These are phyloP conservation scores for Oidiodendron maius DNA, from an alignment of 495 filamentous ascomycete species.

Conservation along the genomic window DNA sequence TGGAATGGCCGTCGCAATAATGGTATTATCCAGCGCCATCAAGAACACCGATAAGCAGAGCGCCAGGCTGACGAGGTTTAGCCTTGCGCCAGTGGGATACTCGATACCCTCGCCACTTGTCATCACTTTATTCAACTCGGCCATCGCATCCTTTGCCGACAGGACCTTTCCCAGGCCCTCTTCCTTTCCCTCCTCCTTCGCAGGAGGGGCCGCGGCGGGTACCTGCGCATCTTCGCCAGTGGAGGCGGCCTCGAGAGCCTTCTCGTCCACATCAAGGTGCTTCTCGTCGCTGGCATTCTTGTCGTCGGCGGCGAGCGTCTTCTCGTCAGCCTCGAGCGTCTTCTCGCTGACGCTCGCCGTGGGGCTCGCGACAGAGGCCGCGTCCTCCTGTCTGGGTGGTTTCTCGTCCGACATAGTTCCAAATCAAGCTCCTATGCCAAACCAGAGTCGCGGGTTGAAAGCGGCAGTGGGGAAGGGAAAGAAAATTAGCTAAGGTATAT, in stretches of 20 bases:
- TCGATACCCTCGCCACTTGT: constrained; percentile 26
- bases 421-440: too few species aligned
- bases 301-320: too few species aligned
- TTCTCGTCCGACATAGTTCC: too few species aligned
- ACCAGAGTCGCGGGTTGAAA: too few species aligned
- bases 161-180: background rate
- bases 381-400: too few species aligned
- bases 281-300: too few species aligned
- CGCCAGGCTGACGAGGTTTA: constrained; percentile 51
- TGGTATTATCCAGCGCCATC: constrained; percentile 14
- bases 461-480: too few species aligned
- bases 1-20: constrained; percentile 1
- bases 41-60: constrained; percentile 53
- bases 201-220: constrained; percentile 2
- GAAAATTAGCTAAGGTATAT: too few species aligned
- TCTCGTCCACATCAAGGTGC: constrained; percentile 8
- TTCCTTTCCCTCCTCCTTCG: background rate
- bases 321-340: too few species aligned
- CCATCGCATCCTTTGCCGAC: constrained; percentile 7
- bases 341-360: too few species aligned
- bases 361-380: too few species aligned
- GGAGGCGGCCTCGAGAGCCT: constrained; percentile 8
- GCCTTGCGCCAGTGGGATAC: constrained; percentile 45
- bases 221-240: constrained; percentile 7
- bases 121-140: constrained; percentile 15